Evolutionary conservation across 257 asterid species (phyloP), one percentile per base, ranked within the genome.

Genomic region (Lantana camara): DNA sequence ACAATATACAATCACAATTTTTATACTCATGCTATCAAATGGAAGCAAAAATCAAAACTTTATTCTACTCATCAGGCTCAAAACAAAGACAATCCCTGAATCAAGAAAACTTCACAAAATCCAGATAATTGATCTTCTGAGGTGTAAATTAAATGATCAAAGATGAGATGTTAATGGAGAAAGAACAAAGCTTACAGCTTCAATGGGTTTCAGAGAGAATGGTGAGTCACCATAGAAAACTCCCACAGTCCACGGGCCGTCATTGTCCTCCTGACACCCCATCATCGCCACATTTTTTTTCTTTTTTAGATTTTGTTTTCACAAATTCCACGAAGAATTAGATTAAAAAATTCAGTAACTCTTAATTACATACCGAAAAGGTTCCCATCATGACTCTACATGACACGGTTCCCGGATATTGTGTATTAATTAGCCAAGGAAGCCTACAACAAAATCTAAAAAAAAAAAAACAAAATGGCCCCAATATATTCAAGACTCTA

Each of bases 241-340:
- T 40, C 99, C 99, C 35, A 94, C 41, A 32, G 97, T 76, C 99
- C 99, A 94, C 0, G 97, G 86, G 16, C 99, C 99, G 71, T 90
- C 99, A 64, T 75, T 80, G 73, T 94, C 99, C 29, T 83, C 85
- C 21, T 55, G 72, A 56, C 97, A 94, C 0, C 97, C 99, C 32
- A 70, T 24, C 45, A 71, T 40, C 66, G 80, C 76, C 61, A 84
- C 65, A n/a, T 29, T 13, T 3, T 21, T 6, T 29, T 40, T 17
- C 11, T 30, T 15, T 17, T 27, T 1, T 21, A n/a, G n/a, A 51
- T 16, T 19, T 22, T 2, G 16, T 23, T 19, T 29, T 14, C 37
- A 19, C 38, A 11, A 21, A 23, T 57, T 51, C 63, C 41, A 57
- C 35, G 40, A n/a, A 38, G 15, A 20, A 27, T 34, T 41, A 46